Percentiles rank a stretch among this genome's conserved stretches.
These are phyloP conservation scores for Agapanthus africanus DNA, from an alignment of 106 monocot species.

Conservation along the genomic window DNA sequence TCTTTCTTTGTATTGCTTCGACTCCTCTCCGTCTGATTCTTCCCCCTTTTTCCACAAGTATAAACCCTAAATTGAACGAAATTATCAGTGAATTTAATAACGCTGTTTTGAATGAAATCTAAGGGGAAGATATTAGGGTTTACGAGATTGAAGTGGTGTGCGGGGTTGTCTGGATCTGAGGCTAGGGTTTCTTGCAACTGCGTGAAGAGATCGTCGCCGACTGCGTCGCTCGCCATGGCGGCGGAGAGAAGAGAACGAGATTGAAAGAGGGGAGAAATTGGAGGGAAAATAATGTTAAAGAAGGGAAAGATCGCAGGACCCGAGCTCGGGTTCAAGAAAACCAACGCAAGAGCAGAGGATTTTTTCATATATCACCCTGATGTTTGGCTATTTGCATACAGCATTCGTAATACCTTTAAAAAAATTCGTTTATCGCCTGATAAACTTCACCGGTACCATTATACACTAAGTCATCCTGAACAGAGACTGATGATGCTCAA, in stretches of 20 bases:
- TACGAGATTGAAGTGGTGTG: conserved; percentile 69
- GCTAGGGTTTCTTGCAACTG: conserved; percentile 53
- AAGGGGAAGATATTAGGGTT: neutral
- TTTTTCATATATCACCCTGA: no score
- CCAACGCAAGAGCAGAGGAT: no score
- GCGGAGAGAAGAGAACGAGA: neutral
- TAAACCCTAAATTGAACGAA: conserved; percentile 35
- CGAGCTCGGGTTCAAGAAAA: no score
- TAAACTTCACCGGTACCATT: no score
- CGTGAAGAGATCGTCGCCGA: conserved; percentile 11
- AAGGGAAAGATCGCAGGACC: neutral
- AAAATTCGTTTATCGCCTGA: no score
- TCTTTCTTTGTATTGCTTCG: conserved; percentile 28
- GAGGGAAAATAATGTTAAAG: neutral
- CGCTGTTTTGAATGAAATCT: neutral
- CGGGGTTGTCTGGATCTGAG: conserved; percentile 61
- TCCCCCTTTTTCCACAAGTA: conserved; percentile 59
- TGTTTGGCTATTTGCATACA: no score
- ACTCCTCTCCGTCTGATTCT: conserved; percentile 26
- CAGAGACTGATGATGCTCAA: no score
- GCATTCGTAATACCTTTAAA: no score
- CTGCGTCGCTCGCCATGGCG: neutral
- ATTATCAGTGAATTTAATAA: neutral
- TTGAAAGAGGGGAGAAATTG: neutral
- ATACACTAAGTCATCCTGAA: no score